phyloP scores from a whole-genome alignment of 768 basidiomycete species.

The Lactarius evosmus region DNA sequence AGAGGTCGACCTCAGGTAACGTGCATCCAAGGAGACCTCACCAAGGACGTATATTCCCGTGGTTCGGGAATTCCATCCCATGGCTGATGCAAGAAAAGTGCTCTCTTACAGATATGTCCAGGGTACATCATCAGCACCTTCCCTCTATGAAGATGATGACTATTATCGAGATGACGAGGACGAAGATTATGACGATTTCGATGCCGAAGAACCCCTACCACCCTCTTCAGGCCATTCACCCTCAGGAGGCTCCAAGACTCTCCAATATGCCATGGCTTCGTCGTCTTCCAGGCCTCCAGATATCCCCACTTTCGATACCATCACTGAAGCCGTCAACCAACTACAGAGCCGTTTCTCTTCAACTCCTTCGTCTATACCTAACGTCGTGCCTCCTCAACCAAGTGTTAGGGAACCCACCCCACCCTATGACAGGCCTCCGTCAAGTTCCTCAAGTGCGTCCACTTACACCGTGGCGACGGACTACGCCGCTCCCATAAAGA shows the following conservation, averaged over 20 bases:
- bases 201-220: constrained; percentile 7
- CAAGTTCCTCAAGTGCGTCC: constrained; percentile 13
- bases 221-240: constrained; percentile 11
- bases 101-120: constrained; percentile 23
- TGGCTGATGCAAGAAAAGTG: constrained; percentile 12
- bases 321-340: constrained; percentile 23
- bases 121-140: constrained; percentile 14
- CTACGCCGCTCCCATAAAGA: constrained; percentile 18
- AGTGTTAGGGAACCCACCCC: background rate
- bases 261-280: constrained; percentile 21
- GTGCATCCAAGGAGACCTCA: background rate
- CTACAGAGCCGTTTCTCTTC: constrained; percentile 23
- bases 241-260: constrained; percentile 16
- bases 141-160: constrained; percentile 16
- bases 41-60: background rate
- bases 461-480: constrained; percentile 21
- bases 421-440: constrained; percentile 13
- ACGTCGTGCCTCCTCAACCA: background rate
- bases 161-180: constrained; percentile 16
- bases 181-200: constrained; percentile 13
- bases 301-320: constrained; percentile 22
- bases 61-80: background rate
- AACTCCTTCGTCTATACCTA: background rate
- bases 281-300: constrained; percentile 16
- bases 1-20: background rate